Evolutionary conservation across 1,284 basidiomycete species (phyloP).

Genomic region (Clitocybe nebularis): DNA sequence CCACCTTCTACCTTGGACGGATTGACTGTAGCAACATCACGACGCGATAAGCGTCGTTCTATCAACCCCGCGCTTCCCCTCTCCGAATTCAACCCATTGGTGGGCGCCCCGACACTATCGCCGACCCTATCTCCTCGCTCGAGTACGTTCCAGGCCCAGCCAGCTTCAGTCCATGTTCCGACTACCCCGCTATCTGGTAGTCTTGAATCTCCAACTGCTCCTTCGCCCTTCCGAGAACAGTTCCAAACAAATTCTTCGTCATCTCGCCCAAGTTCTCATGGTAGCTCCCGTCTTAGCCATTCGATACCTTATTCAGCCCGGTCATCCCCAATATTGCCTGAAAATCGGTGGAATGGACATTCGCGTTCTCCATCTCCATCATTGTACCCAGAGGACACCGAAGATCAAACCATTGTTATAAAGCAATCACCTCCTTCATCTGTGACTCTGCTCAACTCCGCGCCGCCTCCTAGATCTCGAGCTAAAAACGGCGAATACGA

Average conservation of each 20-base stretch:
- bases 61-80: conserved; percentile 40
- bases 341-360: conserved; percentile 9
- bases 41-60: conserved; percentile 38
- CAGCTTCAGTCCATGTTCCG: conserved; percentile 11
- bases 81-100: conserved; percentile 26
- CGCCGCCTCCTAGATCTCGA: conserved; percentile 17
- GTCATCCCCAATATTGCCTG: conserved; percentile 19
- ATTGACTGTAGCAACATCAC: conserved; percentile 25
- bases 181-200: conserved; percentile 18
- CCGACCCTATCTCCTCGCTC: conserved; percentile 32
- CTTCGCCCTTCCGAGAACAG: conserved; percentile 32
- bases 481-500: conserved; percentile 8
- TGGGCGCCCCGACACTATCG: conserved; percentile 21
- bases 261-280: conserved; percentile 27
- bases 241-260: conserved; percentile 19
- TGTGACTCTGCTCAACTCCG: conserved; percentile 19
- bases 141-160: conserved; percentile 21
- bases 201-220: conserved; percentile 23
- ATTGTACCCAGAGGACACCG: conserved; percentile 21
- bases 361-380: conserved; percentile 20
- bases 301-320: conserved; percentile 19
- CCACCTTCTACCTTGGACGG: conserved; percentile 13
- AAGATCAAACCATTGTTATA: conserved; percentile 35
- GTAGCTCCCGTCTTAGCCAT: conserved; percentile 21
- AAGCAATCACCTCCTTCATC: conserved; percentile 23